Evolutionary conservation across 202 grass and related monocot genomes (phyloP).

Genomic region (Cymbopogon flexuosus): DNA sequence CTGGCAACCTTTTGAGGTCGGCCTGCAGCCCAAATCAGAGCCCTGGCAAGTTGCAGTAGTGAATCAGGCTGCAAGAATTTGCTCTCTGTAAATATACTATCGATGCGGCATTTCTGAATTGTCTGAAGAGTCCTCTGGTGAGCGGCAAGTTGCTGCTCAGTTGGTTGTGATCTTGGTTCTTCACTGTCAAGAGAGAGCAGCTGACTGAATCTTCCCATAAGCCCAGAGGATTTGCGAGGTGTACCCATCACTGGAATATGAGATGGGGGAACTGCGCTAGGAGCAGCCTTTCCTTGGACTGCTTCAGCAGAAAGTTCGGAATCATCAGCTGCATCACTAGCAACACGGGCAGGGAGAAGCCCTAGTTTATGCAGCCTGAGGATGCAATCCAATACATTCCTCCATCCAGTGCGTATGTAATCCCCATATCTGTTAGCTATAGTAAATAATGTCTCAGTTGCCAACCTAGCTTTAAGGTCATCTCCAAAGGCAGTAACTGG

Average conservation of each 20-base stretch:
- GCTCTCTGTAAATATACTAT: conserved; percentile 95
- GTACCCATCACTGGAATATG: conserved; percentile 87
- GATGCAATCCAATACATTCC: conserved; percentile 98
- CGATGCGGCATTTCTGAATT: conserved; percentile 97
- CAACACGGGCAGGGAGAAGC: conserved; percentile 88
- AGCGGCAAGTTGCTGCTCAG: conserved; percentile 94
- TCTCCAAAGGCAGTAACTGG: conserved; percentile 98
- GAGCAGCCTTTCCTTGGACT: conserved; percentile 70
- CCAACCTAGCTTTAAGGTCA: conserved; percentile 87
- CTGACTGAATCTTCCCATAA: conserved; percentile 99
- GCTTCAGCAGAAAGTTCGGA: conserved; percentile 71
- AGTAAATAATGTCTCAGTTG: conserved; percentile 88
- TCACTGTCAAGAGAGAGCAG: conserved; percentile 94
- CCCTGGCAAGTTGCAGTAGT: conserved; percentile 82
- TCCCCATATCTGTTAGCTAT: conserved; percentile 95
- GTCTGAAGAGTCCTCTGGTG: conserved; percentile 97
- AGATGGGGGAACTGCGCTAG: conserved; percentile 68
- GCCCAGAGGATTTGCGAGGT: conserved; percentile 85
- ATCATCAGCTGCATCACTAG: conserved; percentile 93
- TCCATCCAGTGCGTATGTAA: conserved; percentile 93
- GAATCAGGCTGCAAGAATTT: conserved; percentile 91
- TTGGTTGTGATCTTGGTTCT: conserved; percentile 97
- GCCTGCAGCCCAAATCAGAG: conserved; percentile 95
- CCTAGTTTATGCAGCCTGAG: conserved; percentile 97
- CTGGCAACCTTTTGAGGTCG: conserved; percentile 84